phyloP scores from a whole-genome alignment of 768 basidiomycete genomes.

The Termitomyces sp. region DNA sequence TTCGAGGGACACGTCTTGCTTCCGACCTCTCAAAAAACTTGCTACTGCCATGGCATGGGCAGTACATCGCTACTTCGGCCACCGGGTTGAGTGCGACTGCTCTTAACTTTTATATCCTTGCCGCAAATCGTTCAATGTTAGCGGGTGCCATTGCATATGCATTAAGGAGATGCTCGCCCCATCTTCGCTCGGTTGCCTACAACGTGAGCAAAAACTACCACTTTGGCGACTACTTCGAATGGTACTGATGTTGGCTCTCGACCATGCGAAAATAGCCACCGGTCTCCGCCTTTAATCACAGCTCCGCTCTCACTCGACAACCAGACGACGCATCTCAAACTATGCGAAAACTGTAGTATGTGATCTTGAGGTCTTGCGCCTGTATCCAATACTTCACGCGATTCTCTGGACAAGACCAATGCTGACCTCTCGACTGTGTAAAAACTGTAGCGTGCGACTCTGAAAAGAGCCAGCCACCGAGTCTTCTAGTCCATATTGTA shows the following conservation, averaged over 20 bases:
- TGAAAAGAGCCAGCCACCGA: neutral
- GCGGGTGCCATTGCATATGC: neutral
- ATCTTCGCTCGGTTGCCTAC: neutral
- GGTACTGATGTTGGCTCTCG: neutral
- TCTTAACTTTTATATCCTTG: neutral
- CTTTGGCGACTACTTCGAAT: neutral
- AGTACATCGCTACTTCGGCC: neutral
- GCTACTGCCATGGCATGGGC: neutral
- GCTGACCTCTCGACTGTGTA: too few relatives aligned
- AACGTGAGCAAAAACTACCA: neutral
- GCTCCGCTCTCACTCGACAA: too few relatives aligned
- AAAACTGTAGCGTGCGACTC: neutral
- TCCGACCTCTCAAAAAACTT: neutral
- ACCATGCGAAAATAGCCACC: too few relatives aligned
- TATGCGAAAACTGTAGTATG: too few relatives aligned
- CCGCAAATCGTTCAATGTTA: neutral
- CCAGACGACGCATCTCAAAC: too few relatives aligned
- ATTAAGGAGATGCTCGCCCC: neutral
- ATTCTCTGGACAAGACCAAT: too few relatives aligned
- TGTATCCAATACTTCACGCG: too few relatives aligned
- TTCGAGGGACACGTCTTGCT: neutral
- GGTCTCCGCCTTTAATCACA: too few relatives aligned
- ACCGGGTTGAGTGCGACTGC: neutral
- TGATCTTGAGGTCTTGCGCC: too few relatives aligned
- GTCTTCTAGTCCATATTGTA: neutral